Evolutionary conservation across 371 early-diverging fungal species (phyloP).

Genomic region (Rhizopus sp.): DNA sequence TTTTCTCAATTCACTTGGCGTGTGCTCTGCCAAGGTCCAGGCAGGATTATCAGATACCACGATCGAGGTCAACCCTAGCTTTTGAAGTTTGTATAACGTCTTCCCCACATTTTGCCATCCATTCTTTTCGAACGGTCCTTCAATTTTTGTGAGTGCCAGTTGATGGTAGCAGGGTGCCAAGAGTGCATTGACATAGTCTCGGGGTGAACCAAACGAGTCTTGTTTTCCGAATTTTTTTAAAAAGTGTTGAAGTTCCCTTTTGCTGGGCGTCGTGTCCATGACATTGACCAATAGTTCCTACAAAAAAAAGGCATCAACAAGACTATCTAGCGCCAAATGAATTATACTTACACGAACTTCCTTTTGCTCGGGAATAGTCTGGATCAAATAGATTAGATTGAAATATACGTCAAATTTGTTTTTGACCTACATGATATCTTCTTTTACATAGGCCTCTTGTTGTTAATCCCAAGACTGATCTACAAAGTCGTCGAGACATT

Average conservation of each 20-base stretch:
- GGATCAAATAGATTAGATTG: background rate
- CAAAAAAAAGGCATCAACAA: background rate
- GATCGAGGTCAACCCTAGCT: slow-evolving; percentile 72
- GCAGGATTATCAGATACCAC: slow-evolving; percentile 62
- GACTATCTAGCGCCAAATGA: background rate
- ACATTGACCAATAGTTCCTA: slow-evolving; percentile 25
- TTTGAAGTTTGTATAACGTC: slow-evolving; percentile 69
- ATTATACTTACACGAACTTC: slow-evolving; percentile 23
- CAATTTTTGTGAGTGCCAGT: slow-evolving; percentile 64
- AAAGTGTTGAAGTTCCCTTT: slow-evolving; percentile 77
- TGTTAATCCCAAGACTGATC: no score
- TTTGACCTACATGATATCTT: no score
- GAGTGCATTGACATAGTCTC: slow-evolving; percentile 54
- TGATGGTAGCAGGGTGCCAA: slow-evolving; percentile 50
- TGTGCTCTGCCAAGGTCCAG: slow-evolving; percentile 40
- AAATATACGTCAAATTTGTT: slow-evolving; percentile 1
- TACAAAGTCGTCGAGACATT: no score
- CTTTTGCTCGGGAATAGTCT: slow-evolving; percentile 13
- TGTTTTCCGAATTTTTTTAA: slow-evolving; percentile 62
- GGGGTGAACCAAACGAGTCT: slow-evolving; percentile 20
- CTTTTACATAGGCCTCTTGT: no score
- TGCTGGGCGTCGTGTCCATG: slow-evolving; percentile 72
- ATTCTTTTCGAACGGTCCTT: slow-evolving; percentile 53
- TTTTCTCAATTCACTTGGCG: slow-evolving; percentile 34
- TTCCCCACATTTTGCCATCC: slow-evolving; percentile 56